Evolutionary conservation across 1,284 basidiomycete species (phyloP).

Genomic region (Melampsora allii-populina): DNA sequence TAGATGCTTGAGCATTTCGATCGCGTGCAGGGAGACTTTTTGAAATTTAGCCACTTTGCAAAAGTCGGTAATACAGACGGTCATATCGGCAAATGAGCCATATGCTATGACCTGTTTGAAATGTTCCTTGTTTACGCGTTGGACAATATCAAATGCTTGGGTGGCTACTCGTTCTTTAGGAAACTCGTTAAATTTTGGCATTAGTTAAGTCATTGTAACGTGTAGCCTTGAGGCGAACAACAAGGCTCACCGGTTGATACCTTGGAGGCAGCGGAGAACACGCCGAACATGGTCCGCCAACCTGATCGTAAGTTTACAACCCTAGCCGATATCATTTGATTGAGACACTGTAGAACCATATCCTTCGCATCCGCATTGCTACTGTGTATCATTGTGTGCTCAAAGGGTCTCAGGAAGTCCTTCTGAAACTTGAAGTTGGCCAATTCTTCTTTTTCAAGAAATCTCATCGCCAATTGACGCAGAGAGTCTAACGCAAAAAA

Average conservation of each 20-base stretch:
- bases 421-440: constrained; percentile 99
- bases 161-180: constrained; percentile 77
- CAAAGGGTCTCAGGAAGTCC: constrained; percentile 97
- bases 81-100: constrained; percentile 92
- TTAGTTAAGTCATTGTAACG: neutral
- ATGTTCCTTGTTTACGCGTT: constrained; percentile 82
- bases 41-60: constrained; percentile 99
- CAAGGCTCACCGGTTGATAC: constrained; percentile 72
- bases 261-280: constrained; percentile 92
- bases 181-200: neutral
- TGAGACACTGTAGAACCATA: constrained; percentile 96
- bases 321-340: constrained; percentile 97
- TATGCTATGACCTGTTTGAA: constrained; percentile 85
- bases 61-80: constrained; percentile 97
- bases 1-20: constrained; percentile 88
- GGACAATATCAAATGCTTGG: constrained; percentile 95
- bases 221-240: neutral
- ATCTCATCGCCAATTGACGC: constrained; percentile 97
- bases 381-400: constrained; percentile 97
- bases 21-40: constrained; percentile 92
- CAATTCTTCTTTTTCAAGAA: constrained; percentile 97
- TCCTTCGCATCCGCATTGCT: constrained; percentile 91
- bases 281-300: constrained; percentile 98
- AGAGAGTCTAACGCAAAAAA: constrained; percentile 97
- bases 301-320: constrained; percentile 95